Evolutionary conservation across 371 early-diverging fungal species (phyloP).

Genomic region (Mortierella sp.): DNA sequence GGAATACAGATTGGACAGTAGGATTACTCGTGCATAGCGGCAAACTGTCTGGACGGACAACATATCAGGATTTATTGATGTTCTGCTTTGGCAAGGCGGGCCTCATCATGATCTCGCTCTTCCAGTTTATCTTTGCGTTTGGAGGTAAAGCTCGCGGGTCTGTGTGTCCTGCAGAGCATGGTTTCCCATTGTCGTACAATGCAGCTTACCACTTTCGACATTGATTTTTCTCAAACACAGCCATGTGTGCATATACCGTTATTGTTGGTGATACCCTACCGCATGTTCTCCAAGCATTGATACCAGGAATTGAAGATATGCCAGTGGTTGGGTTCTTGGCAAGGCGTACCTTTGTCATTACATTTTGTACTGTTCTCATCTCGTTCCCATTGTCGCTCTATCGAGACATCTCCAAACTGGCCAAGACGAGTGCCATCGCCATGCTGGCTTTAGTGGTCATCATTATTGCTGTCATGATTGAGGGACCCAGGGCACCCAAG

Average conservation of each 20-base stretch:
- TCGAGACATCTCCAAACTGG: slow-evolving; percentile 82
- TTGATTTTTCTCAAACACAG: slow-evolving; percentile 39
- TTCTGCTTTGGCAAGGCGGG: slow-evolving; percentile 81
- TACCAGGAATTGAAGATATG: slow-evolving; percentile 65
- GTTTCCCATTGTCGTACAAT: too few species aligned
- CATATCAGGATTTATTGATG: slow-evolving; percentile 81
- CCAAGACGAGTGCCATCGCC: slow-evolving; percentile 82
- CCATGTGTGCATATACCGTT: slow-evolving; percentile 83
- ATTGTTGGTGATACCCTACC: slow-evolving; percentile 86
- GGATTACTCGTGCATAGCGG: slow-evolving; percentile 73
- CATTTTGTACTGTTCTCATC: slow-evolving; percentile 72
- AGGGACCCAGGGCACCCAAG: slow-evolving; percentile 69
- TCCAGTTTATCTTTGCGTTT: slow-evolving; percentile 86
- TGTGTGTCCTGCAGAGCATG: background rate
- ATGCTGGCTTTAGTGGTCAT: slow-evolving; percentile 79
- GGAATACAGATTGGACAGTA: slow-evolving; percentile 76
- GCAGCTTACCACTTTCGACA: too few species aligned
- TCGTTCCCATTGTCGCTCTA: slow-evolving; percentile 82
- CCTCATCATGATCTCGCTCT: slow-evolving; percentile 74
- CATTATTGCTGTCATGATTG: slow-evolving; percentile 74
- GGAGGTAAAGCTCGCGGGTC: slow-evolving; percentile 65
- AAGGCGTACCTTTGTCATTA: slow-evolving; percentile 68
- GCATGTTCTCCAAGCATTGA: slow-evolving; percentile 72
- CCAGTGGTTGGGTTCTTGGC: slow-evolving; percentile 65
- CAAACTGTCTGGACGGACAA: slow-evolving; percentile 75